phyloP scores from a whole-genome alignment of 2,329 filamentous ascomycete genomes.

The Ophiostoma perfectum region DNA sequence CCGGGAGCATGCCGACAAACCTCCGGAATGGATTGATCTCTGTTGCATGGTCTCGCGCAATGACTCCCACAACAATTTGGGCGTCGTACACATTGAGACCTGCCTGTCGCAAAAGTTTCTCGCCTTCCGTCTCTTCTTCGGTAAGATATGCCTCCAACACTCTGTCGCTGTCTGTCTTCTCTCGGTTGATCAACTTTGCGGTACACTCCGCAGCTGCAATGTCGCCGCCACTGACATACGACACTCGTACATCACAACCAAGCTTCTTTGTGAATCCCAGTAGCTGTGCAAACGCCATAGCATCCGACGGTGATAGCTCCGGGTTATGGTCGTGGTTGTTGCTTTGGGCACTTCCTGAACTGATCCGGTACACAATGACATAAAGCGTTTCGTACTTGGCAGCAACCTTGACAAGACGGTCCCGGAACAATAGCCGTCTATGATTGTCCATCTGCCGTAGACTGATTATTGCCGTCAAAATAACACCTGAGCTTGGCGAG shows the following conservation, averaged over 20 bases:
- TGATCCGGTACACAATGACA: slow-evolving; percentile 59
- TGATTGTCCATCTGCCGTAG: slow-evolving; percentile 51
- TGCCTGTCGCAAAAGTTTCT: slow-evolving; percentile 58
- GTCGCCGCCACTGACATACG: slow-evolving; percentile 47
- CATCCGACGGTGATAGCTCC: slow-evolving; percentile 38
- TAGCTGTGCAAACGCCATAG: slow-evolving; percentile 45
- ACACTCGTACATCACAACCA: slow-evolving; percentile 36
- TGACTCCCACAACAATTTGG: slow-evolving; percentile 50
- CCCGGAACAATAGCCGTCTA: slow-evolving; percentile 7
- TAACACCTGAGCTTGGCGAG: slow-evolving; percentile 61
- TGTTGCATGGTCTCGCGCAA: background rate
- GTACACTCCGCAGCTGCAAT: slow-evolving; percentile 52
- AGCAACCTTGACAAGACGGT: slow-evolving; percentile 37
- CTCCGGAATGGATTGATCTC: background rate
- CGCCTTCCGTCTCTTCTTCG: slow-evolving; percentile 60
- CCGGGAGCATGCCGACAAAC: background rate
- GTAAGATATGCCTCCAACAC: slow-evolving; percentile 35
- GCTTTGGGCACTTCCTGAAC: slow-evolving; percentile 28
- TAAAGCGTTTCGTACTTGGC: slow-evolving; percentile 61
- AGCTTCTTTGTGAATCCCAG: slow-evolving; percentile 44
- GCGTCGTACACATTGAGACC: slow-evolving; percentile 70
- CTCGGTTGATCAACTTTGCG: slow-evolving; percentile 34
- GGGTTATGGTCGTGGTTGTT: slow-evolving; percentile 31
- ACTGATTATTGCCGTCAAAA: slow-evolving; percentile 66
- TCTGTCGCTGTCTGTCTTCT: slow-evolving; percentile 35